Base-by-base conservation (phyloP, 1,139 yeast genomes). In the Geotrichum histeridarum region DNA sequence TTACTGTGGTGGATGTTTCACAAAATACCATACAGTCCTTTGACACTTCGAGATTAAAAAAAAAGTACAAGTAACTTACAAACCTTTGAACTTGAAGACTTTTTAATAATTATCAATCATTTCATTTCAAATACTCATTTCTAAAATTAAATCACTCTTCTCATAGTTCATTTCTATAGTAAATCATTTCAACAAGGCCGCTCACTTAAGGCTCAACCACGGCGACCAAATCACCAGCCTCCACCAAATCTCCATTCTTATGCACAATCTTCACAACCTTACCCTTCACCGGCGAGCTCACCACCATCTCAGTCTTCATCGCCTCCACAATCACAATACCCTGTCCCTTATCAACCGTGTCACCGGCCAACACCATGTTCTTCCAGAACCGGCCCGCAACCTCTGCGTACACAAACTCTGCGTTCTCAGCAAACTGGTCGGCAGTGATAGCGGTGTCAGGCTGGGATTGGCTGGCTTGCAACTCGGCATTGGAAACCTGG, bases 301-400 rank as follows among this genome's bases (percentile, higher is more conserved):
- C 95, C 50, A 83, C 80, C 96, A 93, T 90, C 70, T 93, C 99
- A 0, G 99, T 93, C 76, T 93, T 93, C 98, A 93, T 93, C 53
- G 98, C 98, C 70, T 93, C 98, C 56, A 93, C 88, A 53, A 93
- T 89, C 59, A 93, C 80, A 60, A 93, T 76, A 4, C 90, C 90
- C 64, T 88, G 93, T 37, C 91, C 95, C 55, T 74, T 78, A 53
- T 75, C 74, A 35, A 93, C 95, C 18, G 62, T 71, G 62, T 86
- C 94, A n/a, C 96, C 97, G 46, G 80, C 91, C 54, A 77, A 73
- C 36, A 86, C 95, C 62, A 90, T 75, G 1, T 94, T 81, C 72
- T 93, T 93, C 99, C 98, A 93, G 81, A 93, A 90, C 63, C 98
- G 78, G 55, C 98, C 99, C 11, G 96, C 86, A 67, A 83, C 93